Percentiles rank a stretch among this genome's conserved stretches.
These are phyloP conservation scores for Aspergillus heteromorphus DNA, from an alignment of 495 filamentous ascomycete genomes.

Conservation along the genomic window DNA sequence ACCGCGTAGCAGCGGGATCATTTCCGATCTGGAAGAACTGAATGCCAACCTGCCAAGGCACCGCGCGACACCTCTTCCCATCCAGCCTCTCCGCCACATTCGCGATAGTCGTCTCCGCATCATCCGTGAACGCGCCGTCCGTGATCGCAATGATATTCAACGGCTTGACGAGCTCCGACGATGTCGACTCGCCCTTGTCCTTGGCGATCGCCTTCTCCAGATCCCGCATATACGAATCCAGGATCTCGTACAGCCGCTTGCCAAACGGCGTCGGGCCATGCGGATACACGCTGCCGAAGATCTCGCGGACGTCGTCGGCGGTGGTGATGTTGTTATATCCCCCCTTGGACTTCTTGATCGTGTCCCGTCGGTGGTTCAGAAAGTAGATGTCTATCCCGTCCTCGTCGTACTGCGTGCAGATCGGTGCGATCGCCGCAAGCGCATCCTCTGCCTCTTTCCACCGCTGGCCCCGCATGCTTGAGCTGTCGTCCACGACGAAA, in stretches of 20 bases:
- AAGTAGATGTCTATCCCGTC: constrained; percentile 97
- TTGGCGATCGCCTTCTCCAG: constrained; percentile 35
- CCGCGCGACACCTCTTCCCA: constrained; percentile 56
- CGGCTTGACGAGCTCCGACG: constrained; percentile 53
- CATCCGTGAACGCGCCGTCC: constrained; percentile 81
- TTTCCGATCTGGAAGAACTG: constrained; percentile 96
- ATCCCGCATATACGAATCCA: constrained; percentile 61
- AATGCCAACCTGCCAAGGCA: constrained; percentile 83
- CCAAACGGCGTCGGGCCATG: constrained; percentile 71
- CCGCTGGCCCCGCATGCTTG: constrained; percentile 71
- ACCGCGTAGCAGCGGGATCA: constrained; percentile 57
- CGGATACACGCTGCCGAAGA: constrained; percentile 65
- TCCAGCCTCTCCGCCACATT: constrained; percentile 61
- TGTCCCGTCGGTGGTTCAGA: constrained; percentile 57
- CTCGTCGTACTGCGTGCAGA: constrained; percentile 75
- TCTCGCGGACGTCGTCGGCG: constrained; percentile 48
- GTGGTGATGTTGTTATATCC: constrained; percentile 55
- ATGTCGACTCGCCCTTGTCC: constrained; percentile 30
- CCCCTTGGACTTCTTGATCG: constrained; percentile 19
- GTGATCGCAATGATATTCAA: constrained; percentile 94
- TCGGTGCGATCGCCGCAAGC: constrained; percentile 71
- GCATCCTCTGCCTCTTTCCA: constrained; percentile 75
- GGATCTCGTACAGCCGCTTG: constrained; percentile 62
- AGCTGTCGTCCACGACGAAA: constrained; percentile 90
- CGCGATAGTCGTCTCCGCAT: constrained; percentile 68